Evolutionary conservation across 2,329 filamentous ascomycete species (phyloP), one percentile per base, ranked within the genome.

Genomic region (Fonsecaea pedrosoi): DNA sequence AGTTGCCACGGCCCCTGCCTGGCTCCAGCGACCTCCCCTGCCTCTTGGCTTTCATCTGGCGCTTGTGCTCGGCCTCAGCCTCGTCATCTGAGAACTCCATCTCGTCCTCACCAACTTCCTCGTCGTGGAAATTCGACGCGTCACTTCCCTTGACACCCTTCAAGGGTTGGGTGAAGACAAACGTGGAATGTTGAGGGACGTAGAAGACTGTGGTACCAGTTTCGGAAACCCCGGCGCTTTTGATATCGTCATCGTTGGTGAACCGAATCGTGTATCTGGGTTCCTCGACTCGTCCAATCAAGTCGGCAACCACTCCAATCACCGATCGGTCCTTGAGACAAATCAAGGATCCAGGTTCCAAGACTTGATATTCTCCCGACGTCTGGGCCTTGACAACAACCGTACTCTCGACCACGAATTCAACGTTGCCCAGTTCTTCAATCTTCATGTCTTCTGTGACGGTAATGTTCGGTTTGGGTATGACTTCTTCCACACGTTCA

Each of bases 21-120:
- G 78, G 83, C 60, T 79, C 81, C 68, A 81, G 82, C 74, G 82
- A 82, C 74, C 83, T 86, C 62, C 82, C 82, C 67, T 83, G 81
- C 73, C 85, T 87, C 78, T 90, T 90, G 69, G 88, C 85, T 79
- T 93, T 93, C 60, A 87, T 73, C 67, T 85, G 84, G 64, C 86
- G 82, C 80, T 90, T 96, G 76, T 92, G 88, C 73, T 93, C 92
- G 7, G 90, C 90, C 78, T 99, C 95, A 72, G 92, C 91, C 79
- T 99, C 95, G 74, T 99, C 95, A 72, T 99, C 95, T 0, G 94
- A 97, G 77, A 98, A 98, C 76, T 98, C 95, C 73, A 92, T 86
- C 76, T 98, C 94, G 42, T 96, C 92, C 37, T 91, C 90, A 15
- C 82, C 88, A 7, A 93, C 86, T 80, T 98, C 94, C 77, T 99